These are phyloP conservation scores for Chondrus crispus DNA, from an alignment of 23 red algal genomes.

Conservation along the genomic window DNA sequence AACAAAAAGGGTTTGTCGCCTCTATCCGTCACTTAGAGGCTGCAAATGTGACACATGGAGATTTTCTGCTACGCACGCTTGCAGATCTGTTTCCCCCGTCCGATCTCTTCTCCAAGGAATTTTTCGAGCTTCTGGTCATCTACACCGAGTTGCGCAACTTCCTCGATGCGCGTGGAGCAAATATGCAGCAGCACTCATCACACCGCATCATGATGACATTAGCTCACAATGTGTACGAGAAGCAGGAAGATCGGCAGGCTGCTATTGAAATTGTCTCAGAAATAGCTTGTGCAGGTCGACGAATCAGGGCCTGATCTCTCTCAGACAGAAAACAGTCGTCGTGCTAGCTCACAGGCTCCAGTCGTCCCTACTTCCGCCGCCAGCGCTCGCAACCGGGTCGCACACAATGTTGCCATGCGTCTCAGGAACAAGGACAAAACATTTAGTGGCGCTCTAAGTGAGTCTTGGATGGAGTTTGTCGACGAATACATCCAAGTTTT, in stretches of 20 bases:
- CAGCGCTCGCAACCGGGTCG: not conserved
- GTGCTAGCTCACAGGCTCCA: not conserved
- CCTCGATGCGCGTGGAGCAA: not conserved
- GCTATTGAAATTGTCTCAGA: not conserved
- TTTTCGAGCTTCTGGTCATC: not conserved
- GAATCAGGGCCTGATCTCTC: not conserved
- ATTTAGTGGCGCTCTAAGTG: not conserved
- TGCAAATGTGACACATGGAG: too few species aligned
- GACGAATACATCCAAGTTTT: not conserved
- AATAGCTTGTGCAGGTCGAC: not conserved
- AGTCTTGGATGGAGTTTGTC: not conserved
- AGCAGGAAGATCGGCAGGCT: not conserved
- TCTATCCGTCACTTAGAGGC: too few species aligned
- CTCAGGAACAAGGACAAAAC: not conserved
- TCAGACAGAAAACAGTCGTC: not conserved
- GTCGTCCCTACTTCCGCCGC: not conserved
- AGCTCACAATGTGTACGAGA: not conserved
- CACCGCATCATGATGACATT: not conserved
- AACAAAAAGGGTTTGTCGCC: too few species aligned
- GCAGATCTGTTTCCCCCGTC: not conserved
- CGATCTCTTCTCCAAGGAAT: not conserved
- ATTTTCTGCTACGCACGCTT: not conserved
- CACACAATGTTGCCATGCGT: constrained; percentile 4
- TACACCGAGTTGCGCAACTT: constrained; percentile 11
- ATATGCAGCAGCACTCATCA: constrained; percentile 10